Evolutionary conservation across 805 yeast genomes (phyloP).

Genomic region (Yamadazyma philogaea): DNA sequence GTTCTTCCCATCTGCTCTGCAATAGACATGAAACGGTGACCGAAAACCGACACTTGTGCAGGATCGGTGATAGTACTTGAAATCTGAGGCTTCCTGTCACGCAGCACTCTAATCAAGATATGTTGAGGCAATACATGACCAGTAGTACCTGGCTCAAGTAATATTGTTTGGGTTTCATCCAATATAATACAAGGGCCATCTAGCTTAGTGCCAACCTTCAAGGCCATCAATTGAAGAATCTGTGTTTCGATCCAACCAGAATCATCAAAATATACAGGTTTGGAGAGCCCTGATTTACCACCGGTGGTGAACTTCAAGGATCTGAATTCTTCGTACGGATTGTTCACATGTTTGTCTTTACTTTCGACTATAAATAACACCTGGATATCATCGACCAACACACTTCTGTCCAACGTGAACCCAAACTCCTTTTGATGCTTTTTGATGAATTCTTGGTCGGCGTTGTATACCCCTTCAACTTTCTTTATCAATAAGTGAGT

Average conservation of each 20-base stretch:
- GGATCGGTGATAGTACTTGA: conserved; percentile 32
- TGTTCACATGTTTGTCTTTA: conserved; percentile 44
- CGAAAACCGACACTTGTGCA: conserved; percentile 39
- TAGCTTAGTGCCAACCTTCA: conserved; percentile 21
- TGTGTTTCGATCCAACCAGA: conserved; percentile 28
- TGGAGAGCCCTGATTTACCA: conserved; percentile 2
- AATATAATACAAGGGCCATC: conserved; percentile 33
- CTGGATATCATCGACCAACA: conserved; percentile 38
- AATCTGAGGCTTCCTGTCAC: conserved; percentile 20
- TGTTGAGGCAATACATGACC: conserved; percentile 29
- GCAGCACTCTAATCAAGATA: conserved; percentile 29
- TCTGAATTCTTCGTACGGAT: conserved; percentile 45
- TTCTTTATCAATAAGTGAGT: conserved; percentile 71
- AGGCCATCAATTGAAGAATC: conserved; percentile 21
- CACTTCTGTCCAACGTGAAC: conserved; percentile 31
- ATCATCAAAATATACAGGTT: conserved; percentile 27
- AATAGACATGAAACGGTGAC: conserved; percentile 39
- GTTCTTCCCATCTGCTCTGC: conserved; percentile 46
- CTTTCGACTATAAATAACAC: conserved; percentile 61
- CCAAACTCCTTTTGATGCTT: conserved; percentile 37
- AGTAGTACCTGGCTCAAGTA: conserved; percentile 31
- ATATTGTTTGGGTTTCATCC: conserved; percentile 31
- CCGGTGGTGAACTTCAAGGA: not conserved
- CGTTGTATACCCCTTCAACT: conserved; percentile 21
- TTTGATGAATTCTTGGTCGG: conserved; percentile 22